Base-by-base conservation (phyloP, 805 yeast genomes). In the Wickerhamiella occidentalis region DNA sequence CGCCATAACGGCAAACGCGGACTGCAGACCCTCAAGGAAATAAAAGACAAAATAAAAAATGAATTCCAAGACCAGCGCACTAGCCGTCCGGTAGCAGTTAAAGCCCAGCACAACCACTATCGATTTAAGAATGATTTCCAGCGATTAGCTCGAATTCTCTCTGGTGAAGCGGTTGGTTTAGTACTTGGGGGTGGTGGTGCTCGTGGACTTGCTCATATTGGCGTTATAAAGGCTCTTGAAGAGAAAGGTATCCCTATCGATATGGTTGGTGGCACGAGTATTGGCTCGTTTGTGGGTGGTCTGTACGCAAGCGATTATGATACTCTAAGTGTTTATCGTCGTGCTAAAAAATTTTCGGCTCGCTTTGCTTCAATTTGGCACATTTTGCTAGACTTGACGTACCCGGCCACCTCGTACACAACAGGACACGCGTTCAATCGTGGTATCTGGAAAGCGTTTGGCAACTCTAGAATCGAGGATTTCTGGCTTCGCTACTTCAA, bases 121-220 rank as follows among this genome's bases (percentile, higher is more conserved):
- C 67, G 76, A 11, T 87, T 84, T 61, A 88, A 88, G 63, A 82
- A 81, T 62, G 98, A 90, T 63, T 92, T 92, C 62, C 70, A 85
- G 64, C 73, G 98, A 51, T 66, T 90, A 33, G 97, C 98, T 0
- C 74, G 98, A 58, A 75, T 92, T 7, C 66, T 90, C 13, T 84
- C 96, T 0, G 95, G 95, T 6, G 86, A 87, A 61, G 95, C 96
- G 0, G 84, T 92, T 37, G 98, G 97, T 0, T 69, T 92, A 17
- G 96, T 90, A 5, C 69, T 90, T 3, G 98, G 98, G 6, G 98
- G 98, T 12, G 98, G 98, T 37, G 98, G 98, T 40, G 95, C 97
- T 0, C 72, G 97, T 56, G 98, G 98, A 1, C 72, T 90, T 12
- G 77, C 95, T 12, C 98, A 90, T 62, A 72, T 90, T 37, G 98